phyloP scores from a whole-genome alignment of 208 protist species.

The Wallacemonas sp. region DNA sequence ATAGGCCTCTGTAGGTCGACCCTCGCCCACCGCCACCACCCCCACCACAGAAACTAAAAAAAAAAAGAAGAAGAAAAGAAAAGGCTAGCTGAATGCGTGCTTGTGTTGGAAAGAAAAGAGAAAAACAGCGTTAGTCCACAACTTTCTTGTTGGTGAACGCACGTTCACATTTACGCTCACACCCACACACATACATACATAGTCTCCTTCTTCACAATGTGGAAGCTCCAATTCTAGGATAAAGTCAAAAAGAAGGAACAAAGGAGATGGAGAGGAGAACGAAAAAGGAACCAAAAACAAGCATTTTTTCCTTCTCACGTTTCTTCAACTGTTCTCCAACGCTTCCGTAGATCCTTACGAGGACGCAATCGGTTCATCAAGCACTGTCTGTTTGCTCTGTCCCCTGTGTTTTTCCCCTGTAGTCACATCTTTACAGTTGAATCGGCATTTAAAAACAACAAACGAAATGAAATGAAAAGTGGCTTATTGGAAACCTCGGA shows the following conservation, averaged over 20 bases:
- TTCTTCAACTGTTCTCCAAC: background rate
- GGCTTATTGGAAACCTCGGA: background rate
- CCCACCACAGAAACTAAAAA: background rate
- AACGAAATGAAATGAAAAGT: background rate
- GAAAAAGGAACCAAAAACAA: background rate
- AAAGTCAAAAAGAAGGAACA: background rate
- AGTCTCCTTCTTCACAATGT: background rate
- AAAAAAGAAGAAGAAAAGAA: slow-evolving; percentile 4
- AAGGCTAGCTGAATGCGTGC: background rate
- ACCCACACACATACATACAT: background rate
- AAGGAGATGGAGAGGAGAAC: background rate
- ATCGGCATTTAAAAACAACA: no score
- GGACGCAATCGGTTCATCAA: no score
- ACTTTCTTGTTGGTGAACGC: no score
- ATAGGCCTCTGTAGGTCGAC: no score
- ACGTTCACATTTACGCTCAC: no score
- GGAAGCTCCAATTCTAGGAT: background rate
- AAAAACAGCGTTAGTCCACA: background rate
- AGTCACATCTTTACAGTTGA: background rate
- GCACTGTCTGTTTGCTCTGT: background rate
- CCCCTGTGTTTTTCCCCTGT: background rate
- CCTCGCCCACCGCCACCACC: no score
- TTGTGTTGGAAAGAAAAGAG: slow-evolving; percentile 1
- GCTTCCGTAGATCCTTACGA: no score
- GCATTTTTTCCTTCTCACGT: background rate